Evolutionary conservation across 2,329 filamentous ascomycete species (phyloP), one percentile per base, ranked within the genome.

Genomic region (Nothopassalora personata): DNA sequence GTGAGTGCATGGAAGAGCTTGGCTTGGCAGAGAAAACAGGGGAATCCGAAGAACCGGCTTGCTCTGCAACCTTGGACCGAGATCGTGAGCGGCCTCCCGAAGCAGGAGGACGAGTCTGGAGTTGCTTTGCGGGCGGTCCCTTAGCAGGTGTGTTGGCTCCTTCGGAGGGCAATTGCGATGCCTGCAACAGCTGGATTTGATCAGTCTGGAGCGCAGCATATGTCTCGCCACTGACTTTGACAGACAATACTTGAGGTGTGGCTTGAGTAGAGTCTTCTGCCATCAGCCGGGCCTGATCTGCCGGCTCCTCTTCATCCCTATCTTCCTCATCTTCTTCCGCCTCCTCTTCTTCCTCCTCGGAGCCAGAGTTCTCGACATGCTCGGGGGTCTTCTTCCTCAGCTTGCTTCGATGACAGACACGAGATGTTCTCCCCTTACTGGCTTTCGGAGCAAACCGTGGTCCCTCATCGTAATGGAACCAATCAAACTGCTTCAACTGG

Each of bases 401-500:
- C 10, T 13, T 27, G 9, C 19, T 27, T 11, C 4, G 18, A 30
- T 28, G 18, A 28, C 59, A 58, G 27, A 59, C 30, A 33, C n/a
- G 54, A 7, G 59, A 58, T 8, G 61, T 63, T 19, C 60, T 57
- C 56, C 54, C 60, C 43, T 54, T 51, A 18, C 58, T 45, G 4
- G 53, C 48, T 43, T 58, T 53, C 3, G 56, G 50, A 30, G 60
- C 56, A 28, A 61, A 61, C 19, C 61, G 56, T n/a, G 56, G 59
- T 11, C 53, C 52, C 10, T 52, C 34, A 11, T 55, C 56, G 3
- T 59, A 34, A 33, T 57, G 54, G 51, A 72, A 78, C 73, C 76
- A 79, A 0, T 68, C 64, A 3, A 76, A 53, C 5, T 70, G 62
- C 19, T 65, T 63, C 9, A 80, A 64, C 6, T 66, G 61, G 15